phyloP scores from a whole-genome alignment of 176 grass and related monocot genomes.

The Hsuehochloa calcarea region DNA sequence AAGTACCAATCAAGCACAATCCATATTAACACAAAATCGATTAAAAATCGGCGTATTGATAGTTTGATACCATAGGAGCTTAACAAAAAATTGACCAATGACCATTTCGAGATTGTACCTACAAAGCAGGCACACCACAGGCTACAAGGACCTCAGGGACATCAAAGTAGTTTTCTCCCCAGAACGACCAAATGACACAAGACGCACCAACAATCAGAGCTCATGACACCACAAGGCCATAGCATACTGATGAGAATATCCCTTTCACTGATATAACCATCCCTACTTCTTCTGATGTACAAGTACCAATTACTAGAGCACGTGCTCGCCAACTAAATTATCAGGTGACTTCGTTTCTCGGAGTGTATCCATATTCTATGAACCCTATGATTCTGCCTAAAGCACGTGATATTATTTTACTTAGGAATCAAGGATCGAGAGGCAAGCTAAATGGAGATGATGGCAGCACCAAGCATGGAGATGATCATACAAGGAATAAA shows the following conservation, averaged over 20 bases:
- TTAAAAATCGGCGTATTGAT: background rate
- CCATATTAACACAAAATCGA: background rate
- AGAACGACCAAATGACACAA: slow-evolving; percentile 65
- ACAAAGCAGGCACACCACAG: slow-evolving; percentile 80
- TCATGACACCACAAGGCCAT: background rate
- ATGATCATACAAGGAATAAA: too few species aligned
- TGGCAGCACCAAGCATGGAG: too few species aligned
- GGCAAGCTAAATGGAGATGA: too few species aligned
- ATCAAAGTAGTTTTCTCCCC: slow-evolving; percentile 95
- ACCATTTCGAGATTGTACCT: slow-evolving; percentile 46
- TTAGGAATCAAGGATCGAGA: too few species aligned
- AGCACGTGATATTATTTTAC: too few species aligned
- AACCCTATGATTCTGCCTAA: too few species aligned
- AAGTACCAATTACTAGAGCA: too few species aligned
- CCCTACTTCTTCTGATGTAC: too few species aligned
- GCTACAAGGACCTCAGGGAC: slow-evolving; percentile 79
- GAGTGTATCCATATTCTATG: too few species aligned
- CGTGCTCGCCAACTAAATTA: too few species aligned
- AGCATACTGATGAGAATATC: background rate
- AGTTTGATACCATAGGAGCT: background rate
- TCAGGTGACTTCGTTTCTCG: too few species aligned
- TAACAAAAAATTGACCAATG: background rate
- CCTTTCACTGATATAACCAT: too few species aligned
- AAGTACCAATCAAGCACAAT: slow-evolving; percentile 75
- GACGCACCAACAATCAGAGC: slow-evolving; percentile 34